Evolutionary conservation across 2,329 filamentous ascomycete genomes (phyloP).

Genomic region (Hymenoscyphus infarciens): DNA sequence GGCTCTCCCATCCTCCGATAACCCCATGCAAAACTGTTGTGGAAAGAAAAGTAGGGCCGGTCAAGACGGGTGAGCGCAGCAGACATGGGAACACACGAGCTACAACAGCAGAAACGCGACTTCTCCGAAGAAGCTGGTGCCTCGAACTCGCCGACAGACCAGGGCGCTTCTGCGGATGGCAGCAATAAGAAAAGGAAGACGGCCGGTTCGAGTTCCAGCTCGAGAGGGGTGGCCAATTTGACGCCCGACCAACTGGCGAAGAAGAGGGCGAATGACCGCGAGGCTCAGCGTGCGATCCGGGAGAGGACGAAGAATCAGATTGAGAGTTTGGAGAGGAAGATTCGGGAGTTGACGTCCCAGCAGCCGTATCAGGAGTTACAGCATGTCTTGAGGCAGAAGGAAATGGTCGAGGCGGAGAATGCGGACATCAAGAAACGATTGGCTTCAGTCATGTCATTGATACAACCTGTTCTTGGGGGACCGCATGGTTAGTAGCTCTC

Average conservation of each 20-base stretch:
- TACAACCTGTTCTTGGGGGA: constrained; percentile 55
- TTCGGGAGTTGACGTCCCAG: constrained; percentile 70
- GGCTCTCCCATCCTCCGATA: not conserved
- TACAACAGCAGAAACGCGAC: constrained; percentile 21
- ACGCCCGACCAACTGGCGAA: constrained; percentile 84
- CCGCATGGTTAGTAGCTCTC: constrained; percentile 29
- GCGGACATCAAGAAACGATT: constrained; percentile 70
- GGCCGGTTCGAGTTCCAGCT: constrained; percentile 53
- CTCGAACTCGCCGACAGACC: constrained; percentile 15
- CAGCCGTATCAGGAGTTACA: constrained; percentile 84
- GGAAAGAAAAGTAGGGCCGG: constrained; percentile 4
- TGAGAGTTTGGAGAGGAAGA: constrained; percentile 70
- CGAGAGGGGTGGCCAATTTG: constrained; percentile 76
- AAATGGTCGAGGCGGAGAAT: constrained; percentile 75
- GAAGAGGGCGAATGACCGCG: constrained; percentile 87
- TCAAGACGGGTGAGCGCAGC: constrained; percentile 12
- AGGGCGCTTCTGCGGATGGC: not conserved
- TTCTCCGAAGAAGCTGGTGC: constrained; percentile 24
- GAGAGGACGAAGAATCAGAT: constrained; percentile 86
- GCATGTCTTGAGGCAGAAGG: constrained; percentile 69
- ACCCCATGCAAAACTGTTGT: constrained; percentile 1
- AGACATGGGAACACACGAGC: constrained; percentile 13
- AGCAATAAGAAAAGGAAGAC: constrained; percentile 38
- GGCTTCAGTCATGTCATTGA: constrained; percentile 58
- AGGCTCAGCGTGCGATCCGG: constrained; percentile 83